Conservation (phyloP, 176 grass and related monocot species). For the Luzula sylvatica region DNA sequence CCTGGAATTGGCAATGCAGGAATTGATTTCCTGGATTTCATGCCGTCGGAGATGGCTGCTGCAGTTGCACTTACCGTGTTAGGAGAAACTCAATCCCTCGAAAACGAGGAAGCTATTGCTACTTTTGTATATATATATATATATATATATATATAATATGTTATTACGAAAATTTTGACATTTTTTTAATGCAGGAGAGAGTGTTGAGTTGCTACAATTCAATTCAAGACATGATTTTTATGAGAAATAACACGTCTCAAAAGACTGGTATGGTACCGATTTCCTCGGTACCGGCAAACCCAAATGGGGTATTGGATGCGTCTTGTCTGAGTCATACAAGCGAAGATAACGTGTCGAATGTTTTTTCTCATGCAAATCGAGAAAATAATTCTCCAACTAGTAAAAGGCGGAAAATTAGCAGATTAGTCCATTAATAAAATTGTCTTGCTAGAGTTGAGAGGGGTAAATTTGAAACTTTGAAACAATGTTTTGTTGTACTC, state of each 20-base stretch:
- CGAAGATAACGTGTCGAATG: slow-evolving; percentile 33
- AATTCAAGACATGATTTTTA: slow-evolving; percentile 58
- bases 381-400: slow-evolving; percentile 44
- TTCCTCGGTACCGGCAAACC: slow-evolving; percentile 81
- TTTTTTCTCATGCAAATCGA: slow-evolving; percentile 43
- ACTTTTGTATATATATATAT: slow-evolving; percentile 51
- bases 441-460: neutral
- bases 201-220: slow-evolving; percentile 59
- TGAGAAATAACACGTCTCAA: slow-evolving; percentile 38
- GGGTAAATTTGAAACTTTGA: slow-evolving; percentile 16
- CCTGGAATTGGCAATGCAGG: slow-evolving; percentile 35
- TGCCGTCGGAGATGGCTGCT: slow-evolving; percentile 80
- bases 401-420: slow-evolving; percentile 80
- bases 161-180: neutral
- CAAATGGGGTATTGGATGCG: slow-evolving; percentile 74
- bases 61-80: slow-evolving; percentile 46
- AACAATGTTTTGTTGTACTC: slow-evolving; percentile 13
- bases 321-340: slow-evolving; percentile 73
- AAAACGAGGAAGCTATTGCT: slow-evolving; percentile 43
- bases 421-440: slow-evolving; percentile 24
- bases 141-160: slow-evolving; percentile 8
- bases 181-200: slow-evolving; percentile 38
- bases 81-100: slow-evolving; percentile 40
- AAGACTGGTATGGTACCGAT: slow-evolving; percentile 22
- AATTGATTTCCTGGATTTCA: slow-evolving; percentile 70